Base-by-base conservation (phyloP, 345 rosid genomes). In the Camelina sativa region DNA sequence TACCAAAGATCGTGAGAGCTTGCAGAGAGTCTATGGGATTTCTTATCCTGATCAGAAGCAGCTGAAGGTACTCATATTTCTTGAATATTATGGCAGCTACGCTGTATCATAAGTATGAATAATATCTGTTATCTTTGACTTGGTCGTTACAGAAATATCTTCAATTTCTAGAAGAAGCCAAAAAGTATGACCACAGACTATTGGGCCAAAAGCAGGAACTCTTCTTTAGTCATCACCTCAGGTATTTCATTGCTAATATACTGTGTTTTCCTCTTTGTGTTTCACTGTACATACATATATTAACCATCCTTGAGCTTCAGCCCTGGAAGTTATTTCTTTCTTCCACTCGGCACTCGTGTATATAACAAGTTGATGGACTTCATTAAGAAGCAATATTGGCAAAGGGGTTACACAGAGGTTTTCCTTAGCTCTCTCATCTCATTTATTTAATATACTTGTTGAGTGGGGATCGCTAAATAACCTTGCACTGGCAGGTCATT, bases 301-400 rank as follows among this genome's bases (percentile, higher is more conserved):
- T 59, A 50, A 23, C 32, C 30, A 20, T 60, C 67, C 15, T 46
- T 76, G 69, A 44, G 68, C 82, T 81, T 76, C 89, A 96, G 99
- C 82, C 99, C 98, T 41, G 98, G 98, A 71, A 92, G 99, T 82
- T 96, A 91, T 94, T 96, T 96, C 83, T 91, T 96, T 82, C 96
- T 90, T 80, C 98, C 97, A 1, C 88, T 81, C 32, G 98, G 99
- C 54, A 80, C 97, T 74, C 87, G 93, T 69, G 78, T 96, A 51
- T 96, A 96, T 83, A 96, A 88, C 85, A 92, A 88, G 80, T 69
- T 96, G 47, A 80, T 86, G 89, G 89, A 83, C 7, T 96, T 96
- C 79, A 96, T 96, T 38, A 76, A 82, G 70, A 75, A 79, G 50
- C 87, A 90, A 71, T 92, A 91, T 63, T 80, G 96, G 88, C 73